phyloP scores from a whole-genome alignment of 192 early-diverging fungal species.

The Mortierella antarctica region DNA sequence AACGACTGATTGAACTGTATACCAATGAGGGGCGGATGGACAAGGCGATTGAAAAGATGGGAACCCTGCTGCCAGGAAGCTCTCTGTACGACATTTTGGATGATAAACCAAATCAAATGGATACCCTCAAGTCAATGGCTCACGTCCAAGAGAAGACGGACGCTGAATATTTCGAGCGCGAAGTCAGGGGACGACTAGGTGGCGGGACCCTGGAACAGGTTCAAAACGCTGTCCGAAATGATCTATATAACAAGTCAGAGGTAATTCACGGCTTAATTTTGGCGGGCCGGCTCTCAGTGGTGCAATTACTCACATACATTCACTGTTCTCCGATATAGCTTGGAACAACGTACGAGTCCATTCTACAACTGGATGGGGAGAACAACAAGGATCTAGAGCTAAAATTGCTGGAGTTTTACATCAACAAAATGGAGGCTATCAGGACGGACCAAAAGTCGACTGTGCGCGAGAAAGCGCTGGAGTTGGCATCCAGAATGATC shows the following conservation, averaged over 20 bases:
- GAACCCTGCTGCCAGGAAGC: slow-evolving; percentile 58
- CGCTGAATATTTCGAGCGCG: slow-evolving; percentile 60
- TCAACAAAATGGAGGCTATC: slow-evolving; percentile 49
- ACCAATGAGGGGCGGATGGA: slow-evolving; percentile 49
- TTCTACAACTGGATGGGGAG: slow-evolving; percentile 35
- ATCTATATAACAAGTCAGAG: slow-evolving; percentile 72
- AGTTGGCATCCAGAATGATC: slow-evolving; percentile 48
- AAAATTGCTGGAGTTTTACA: slow-evolving; percentile 45
- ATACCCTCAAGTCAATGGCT: slow-evolving; percentile 49
- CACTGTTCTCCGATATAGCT: slow-evolving; percentile 26
- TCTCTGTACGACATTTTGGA: slow-evolving; percentile 54
- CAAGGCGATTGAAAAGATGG: slow-evolving; percentile 50
- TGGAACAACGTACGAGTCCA: slow-evolving; percentile 48
- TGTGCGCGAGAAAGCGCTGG: slow-evolving; percentile 47
- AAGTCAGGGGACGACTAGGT: slow-evolving; percentile 73
- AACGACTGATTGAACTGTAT: slow-evolving; percentile 64
- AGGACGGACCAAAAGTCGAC: slow-evolving; percentile 16
- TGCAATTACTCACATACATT: background rate
- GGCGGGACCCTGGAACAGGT: slow-evolving; percentile 72
- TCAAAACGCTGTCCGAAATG: slow-evolving; percentile 68
- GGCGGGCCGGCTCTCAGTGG: no score
- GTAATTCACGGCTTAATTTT: slow-evolving; percentile 5
- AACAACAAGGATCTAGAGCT: slow-evolving; percentile 22
- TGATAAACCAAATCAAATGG: slow-evolving; percentile 43
- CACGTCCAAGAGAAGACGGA: slow-evolving; percentile 50